Evolutionary conservation across 345 rosid species (phyloP), one percentile per base, ranked within the genome.

Genomic region (Garcia nutans): DNA sequence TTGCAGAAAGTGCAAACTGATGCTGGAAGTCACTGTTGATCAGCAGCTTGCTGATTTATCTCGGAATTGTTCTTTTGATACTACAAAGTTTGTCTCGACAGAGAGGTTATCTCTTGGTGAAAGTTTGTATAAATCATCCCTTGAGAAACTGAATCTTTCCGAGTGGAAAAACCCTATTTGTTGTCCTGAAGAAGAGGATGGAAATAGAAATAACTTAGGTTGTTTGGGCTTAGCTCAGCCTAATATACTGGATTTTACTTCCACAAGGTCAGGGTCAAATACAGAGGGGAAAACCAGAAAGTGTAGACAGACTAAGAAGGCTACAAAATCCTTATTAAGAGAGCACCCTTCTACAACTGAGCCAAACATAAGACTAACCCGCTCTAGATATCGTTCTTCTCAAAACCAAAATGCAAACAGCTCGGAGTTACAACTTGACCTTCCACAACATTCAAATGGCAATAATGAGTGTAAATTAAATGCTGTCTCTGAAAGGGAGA

Each of bases 1-100:
- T 68, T 93, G 98, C 79, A 62, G 64, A 60, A 93, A 82, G 80
- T 96, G 99, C 82, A 85, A 77, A 83, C 71, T 87, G 79, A 83
- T 88, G 84, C 85, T 89, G 52, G 90, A 96, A 82, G 84, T 74
- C 78, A 84, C 81, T 80, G 78, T 90, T 66, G 85, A 86, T 75
- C 88, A 82, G 78, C 96, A 90, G 79, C 89, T 90, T 49, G 97
- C 93, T 80, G 94, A 92, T 84, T 78, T 96, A 82, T 77, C 69
- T 65, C 85, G 87, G 59, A 88, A 79, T 81, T 80, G 62, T 75
- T 23, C 68, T 66, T 85, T 79, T 71, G 31, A 76, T 75, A 47
- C 74, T 45, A 17, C 59, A 7, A 47, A 80, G 76, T 74, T 63
- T 79, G 64, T 71, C 67, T 82, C 80, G 37, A 67, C 37, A 42